Percentiles rank a stretch among this genome's conserved stretches.
Conservation (phyloP, 768 basidiomycete genomes). For the Panellus pusillus region DNA sequence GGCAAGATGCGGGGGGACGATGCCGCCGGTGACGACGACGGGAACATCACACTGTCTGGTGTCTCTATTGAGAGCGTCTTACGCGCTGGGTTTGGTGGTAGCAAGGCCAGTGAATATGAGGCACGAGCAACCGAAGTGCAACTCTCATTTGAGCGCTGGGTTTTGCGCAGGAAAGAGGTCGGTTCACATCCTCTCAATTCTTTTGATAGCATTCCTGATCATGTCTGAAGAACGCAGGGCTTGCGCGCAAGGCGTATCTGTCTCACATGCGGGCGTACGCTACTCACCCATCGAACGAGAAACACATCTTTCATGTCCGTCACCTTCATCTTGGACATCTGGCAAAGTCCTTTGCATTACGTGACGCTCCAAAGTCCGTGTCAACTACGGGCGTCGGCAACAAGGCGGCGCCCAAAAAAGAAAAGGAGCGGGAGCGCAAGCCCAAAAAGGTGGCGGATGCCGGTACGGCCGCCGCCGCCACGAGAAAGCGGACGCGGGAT, state of each 20-base stretch:
- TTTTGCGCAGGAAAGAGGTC: slow-evolving; percentile 70
- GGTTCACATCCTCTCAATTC: slow-evolving; percentile 24
- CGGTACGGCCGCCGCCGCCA: slow-evolving; percentile 22
- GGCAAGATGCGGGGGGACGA: slow-evolving; percentile 68
- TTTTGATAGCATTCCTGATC: slow-evolving; percentile 7
- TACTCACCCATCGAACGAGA: slow-evolving; percentile 93
- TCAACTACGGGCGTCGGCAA: slow-evolving; percentile 27
- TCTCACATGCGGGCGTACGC: slow-evolving; percentile 97
- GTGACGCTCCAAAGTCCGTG: slow-evolving; percentile 73
- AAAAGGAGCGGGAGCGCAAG: slow-evolving; percentile 22
- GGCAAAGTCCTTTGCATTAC: slow-evolving; percentile 88
- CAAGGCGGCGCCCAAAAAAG: slow-evolving; percentile 19
- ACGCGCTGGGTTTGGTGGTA: slow-evolving; percentile 80
- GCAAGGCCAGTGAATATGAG: slow-evolving; percentile 73
- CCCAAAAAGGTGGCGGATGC: slow-evolving; percentile 22
- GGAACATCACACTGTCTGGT: slow-evolving; percentile 53
- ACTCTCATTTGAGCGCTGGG: slow-evolving; percentile 93
- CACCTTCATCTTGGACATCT: slow-evolving; percentile 93
- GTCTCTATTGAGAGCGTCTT: slow-evolving; percentile 72
- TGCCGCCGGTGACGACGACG: slow-evolving; percentile 30
- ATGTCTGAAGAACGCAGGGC: slow-evolving; percentile 59
- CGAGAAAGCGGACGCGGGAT: slow-evolving; percentile 31
- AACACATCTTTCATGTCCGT: slow-evolving; percentile 94
- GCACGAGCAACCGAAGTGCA: slow-evolving; percentile 93
- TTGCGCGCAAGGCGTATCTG: slow-evolving; percentile 83